Conservation (phyloP, 2,329 filamentous ascomycete genomes). For the Fonsecaea monophora region DNA sequence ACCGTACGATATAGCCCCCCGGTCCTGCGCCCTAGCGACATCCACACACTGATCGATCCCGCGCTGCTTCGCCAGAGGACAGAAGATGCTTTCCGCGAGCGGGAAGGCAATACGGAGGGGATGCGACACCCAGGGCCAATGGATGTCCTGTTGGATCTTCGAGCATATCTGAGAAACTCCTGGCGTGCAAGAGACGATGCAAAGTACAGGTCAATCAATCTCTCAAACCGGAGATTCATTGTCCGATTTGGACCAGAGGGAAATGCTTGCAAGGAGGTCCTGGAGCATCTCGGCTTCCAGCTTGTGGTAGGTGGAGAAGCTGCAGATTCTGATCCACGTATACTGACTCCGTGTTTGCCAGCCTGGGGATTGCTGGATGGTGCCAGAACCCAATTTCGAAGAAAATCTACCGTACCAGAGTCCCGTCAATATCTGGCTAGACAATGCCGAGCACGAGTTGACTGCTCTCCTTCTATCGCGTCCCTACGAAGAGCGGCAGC, state of each 20-base stretch:
- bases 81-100: conserved; percentile 55
- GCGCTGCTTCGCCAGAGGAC: conserved; percentile 60
- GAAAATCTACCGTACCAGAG: conserved; percentile 50
- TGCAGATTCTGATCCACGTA: neutral
- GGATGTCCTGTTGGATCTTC: conserved; percentile 63
- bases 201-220: conserved; percentile 57
- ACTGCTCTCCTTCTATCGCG: conserved; percentile 57
- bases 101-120: conserved; percentile 49
- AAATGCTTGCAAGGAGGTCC: conserved; percentile 60
- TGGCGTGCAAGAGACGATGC: conserved; percentile 53
- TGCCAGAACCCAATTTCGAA: conserved; percentile 48
- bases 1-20: conserved; percentile 61
- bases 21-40: conserved; percentile 56
- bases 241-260: conserved; percentile 67
- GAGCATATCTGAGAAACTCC: conserved; percentile 66
- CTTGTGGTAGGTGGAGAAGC: conserved; percentile 49
- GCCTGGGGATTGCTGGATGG: conserved; percentile 51
- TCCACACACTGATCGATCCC: conserved; percentile 62
- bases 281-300: conserved; percentile 65
- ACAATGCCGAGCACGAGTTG: conserved; percentile 67
- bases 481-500: conserved; percentile 47
- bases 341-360: conserved; percentile 22
- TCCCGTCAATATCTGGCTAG: conserved; percentile 56
- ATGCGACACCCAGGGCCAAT: conserved; percentile 59
- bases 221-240: conserved; percentile 69